Conservation (phyloP, 208 protist genomes). For the Phytomonas sp. region DNA sequence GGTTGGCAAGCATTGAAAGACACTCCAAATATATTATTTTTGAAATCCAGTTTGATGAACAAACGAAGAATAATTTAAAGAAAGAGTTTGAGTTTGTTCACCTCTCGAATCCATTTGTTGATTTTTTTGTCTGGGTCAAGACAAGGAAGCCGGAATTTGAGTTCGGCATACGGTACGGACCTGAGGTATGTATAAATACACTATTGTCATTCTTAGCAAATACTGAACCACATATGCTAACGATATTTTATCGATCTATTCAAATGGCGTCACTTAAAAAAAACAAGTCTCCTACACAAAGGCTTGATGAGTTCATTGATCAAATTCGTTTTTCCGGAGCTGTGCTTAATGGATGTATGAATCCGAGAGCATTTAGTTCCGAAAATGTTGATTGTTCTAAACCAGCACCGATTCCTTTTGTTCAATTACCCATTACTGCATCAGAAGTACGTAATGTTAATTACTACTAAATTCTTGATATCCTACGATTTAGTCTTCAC, state of each 20-base stretch:
- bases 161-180: slow-evolving; percentile 20
- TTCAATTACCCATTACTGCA: background rate
- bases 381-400: slow-evolving; percentile 2
- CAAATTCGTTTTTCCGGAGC: slow-evolving; percentile 11
- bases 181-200: slow-evolving; percentile 17
- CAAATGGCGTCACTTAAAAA: slow-evolving; percentile 13
- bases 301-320: slow-evolving; percentile 41
- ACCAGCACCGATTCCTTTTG: background rate
- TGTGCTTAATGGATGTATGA: background rate
- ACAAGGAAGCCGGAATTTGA: slow-evolving; percentile 29
- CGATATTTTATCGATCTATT: slow-evolving; percentile 22
- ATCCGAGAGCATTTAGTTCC: background rate
- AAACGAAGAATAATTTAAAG: slow-evolving; percentile 21
- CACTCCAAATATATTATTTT: slow-evolving; percentile 44
- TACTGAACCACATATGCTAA: slow-evolving; percentile 18
- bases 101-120: slow-evolving; percentile 28
- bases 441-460: background rate
- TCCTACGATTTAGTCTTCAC: background rate
- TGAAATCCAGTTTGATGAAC: slow-evolving; percentile 36
- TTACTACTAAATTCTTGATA: background rate
- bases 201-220: slow-evolving; percentile 19
- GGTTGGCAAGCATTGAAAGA: slow-evolving; percentile 27
- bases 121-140: slow-evolving; percentile 44
- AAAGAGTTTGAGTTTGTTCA: slow-evolving; percentile 26
- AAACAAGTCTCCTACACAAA: slow-evolving; percentile 13